Percentiles rank a stretch among this genome's conserved stretches.
Conservation (phyloP, 2,329 filamentous ascomycete genomes). For the Aureobasidium zeae region DNA sequence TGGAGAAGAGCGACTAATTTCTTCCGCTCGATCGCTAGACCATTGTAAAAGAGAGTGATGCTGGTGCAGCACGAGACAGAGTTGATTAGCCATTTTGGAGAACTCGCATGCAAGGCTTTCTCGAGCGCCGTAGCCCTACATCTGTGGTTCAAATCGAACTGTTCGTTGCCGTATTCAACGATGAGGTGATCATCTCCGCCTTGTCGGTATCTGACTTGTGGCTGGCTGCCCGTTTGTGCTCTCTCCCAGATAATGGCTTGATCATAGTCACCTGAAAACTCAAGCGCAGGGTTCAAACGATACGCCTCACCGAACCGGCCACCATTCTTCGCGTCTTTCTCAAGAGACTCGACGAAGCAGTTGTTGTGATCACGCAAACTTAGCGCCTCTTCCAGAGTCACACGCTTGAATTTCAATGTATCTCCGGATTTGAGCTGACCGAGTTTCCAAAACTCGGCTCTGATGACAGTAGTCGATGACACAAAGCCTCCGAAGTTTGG, state of each 20-base stretch:
- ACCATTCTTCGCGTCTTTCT: slow-evolving; percentile 31
- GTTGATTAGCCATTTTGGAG: slow-evolving; percentile 34
- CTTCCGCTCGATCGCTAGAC: slow-evolving; percentile 28
- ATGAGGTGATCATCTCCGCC: slow-evolving; percentile 44
- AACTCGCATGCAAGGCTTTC: slow-evolving; percentile 37
- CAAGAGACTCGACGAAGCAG: slow-evolving; percentile 37
- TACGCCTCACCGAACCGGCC: slow-evolving; percentile 27
- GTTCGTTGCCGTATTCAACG: slow-evolving; percentile 49
- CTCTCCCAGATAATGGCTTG: slow-evolving; percentile 27
- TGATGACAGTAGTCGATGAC: slow-evolving; percentile 46
- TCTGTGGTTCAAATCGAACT: slow-evolving; percentile 43
- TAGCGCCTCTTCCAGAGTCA: slow-evolving; percentile 46
- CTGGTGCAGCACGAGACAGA: slow-evolving; percentile 44
- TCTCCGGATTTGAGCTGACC: slow-evolving; percentile 54
- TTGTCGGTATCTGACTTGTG: slow-evolving; percentile 29
- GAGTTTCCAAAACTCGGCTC: slow-evolving; percentile 52
- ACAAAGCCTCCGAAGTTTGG: slow-evolving; percentile 55
- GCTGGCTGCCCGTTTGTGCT: slow-evolving; percentile 21
- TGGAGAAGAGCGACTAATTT: slow-evolving; percentile 33
- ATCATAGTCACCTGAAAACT: slow-evolving; percentile 21
- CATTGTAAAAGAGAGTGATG: slow-evolving; percentile 36
- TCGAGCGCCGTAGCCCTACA: slow-evolving; percentile 48
- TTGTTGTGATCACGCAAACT: slow-evolving; percentile 36
- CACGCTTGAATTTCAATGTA: slow-evolving; percentile 41
- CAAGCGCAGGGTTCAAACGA: slow-evolving; percentile 23